Percentiles rank a stretch among this genome's conserved stretches.
phyloP scores from a whole-genome alignment of 148 eudicot species.

The Chenopodium quinoa region DNA sequence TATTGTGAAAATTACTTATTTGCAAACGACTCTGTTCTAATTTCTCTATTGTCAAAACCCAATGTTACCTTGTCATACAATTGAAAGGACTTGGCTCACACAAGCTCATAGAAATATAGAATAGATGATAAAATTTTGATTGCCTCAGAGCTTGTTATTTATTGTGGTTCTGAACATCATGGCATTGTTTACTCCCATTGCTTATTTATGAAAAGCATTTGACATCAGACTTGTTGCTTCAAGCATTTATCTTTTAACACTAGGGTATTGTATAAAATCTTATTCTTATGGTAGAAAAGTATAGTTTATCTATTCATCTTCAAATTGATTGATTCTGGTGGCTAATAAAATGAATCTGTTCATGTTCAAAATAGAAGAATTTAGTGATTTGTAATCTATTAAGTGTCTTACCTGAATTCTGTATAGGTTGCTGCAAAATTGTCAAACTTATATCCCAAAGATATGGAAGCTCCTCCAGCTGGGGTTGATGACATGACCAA shows the following conservation, averaged over 20 bases:
- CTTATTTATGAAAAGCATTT: conserved; percentile 6
- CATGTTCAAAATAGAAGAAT: background rate
- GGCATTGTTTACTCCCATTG: background rate
- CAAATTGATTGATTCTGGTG: background rate
- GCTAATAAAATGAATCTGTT: background rate
- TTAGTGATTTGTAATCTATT: background rate
- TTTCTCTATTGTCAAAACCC: background rate
- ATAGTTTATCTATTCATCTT: background rate
- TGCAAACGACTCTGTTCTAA: background rate
- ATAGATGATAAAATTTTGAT: background rate
- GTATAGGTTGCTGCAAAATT: conserved; percentile 72
- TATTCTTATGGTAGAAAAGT: background rate
- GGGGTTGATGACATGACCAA: conserved; percentile 99
- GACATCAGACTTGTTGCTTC: background rate
- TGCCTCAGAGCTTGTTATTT: background rate
- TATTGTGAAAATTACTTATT: background rate
- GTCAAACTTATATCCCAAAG: conserved; percentile 77
- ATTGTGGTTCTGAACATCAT: background rate
- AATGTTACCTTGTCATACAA: background rate
- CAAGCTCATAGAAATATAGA: background rate
- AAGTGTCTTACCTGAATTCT: conserved; percentile 19
- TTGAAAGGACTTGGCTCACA: background rate
- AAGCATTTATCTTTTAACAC: background rate
- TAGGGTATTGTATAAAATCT: background rate
- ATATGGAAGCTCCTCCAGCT: conserved; percentile 92